A percentile compares a stretch with the other conserved stretches of the same genome.
Conservation (phyloP, 1,284 basidiomycete species). For the Malassezia furfur region DNA sequence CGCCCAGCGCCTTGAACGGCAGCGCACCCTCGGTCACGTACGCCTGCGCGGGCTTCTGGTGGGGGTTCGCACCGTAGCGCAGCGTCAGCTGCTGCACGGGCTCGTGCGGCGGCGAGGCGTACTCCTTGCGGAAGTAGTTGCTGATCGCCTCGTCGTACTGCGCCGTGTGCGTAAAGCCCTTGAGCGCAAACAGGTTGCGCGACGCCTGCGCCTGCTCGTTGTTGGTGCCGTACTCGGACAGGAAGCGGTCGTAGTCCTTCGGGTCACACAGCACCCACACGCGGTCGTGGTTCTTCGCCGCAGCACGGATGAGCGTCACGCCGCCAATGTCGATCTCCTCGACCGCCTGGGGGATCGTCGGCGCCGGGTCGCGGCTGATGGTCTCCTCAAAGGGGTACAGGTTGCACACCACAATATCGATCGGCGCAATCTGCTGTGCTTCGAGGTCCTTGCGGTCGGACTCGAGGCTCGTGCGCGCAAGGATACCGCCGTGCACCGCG, state of each 20-base stretch:
- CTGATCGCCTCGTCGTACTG: slow-evolving; percentile 90
- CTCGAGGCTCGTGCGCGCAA: slow-evolving; percentile 41
- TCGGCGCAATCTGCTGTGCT: slow-evolving; percentile 35
- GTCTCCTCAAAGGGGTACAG: slow-evolving; percentile 89
- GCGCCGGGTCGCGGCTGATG: slow-evolving; percentile 69
- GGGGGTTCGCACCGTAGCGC: slow-evolving; percentile 94
- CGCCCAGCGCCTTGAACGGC: slow-evolving; percentile 87
- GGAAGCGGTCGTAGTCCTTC: slow-evolving; percentile 76
- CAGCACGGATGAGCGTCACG: slow-evolving; percentile 91
- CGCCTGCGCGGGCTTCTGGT: slow-evolving; percentile 96
- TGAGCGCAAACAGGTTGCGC: slow-evolving; percentile 77
- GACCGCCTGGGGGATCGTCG: slow-evolving; percentile 81
- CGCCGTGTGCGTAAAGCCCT: slow-evolving; percentile 95
- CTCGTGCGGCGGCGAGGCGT: slow-evolving; percentile 56
- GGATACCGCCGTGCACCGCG: slow-evolving; percentile 79
- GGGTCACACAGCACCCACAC: slow-evolving; percentile 75
- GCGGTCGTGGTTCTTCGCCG: slow-evolving; percentile 88
- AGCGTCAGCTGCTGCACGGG: slow-evolving; percentile 60
- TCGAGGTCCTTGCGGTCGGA: slow-evolving; percentile 40
- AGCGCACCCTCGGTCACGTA: slow-evolving; percentile 80
- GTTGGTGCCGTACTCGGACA: slow-evolving; percentile 55
- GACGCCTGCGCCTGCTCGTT: slow-evolving; percentile 53
- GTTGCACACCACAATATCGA: slow-evolving; percentile 65
- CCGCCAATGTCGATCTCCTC: slow-evolving; percentile 99
- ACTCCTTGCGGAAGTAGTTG: slow-evolving; percentile 92